These are phyloP conservation scores for Penicillium sp. DNA, from an alignment of 2,329 filamentous ascomycete genomes.

Conservation along the genomic window DNA sequence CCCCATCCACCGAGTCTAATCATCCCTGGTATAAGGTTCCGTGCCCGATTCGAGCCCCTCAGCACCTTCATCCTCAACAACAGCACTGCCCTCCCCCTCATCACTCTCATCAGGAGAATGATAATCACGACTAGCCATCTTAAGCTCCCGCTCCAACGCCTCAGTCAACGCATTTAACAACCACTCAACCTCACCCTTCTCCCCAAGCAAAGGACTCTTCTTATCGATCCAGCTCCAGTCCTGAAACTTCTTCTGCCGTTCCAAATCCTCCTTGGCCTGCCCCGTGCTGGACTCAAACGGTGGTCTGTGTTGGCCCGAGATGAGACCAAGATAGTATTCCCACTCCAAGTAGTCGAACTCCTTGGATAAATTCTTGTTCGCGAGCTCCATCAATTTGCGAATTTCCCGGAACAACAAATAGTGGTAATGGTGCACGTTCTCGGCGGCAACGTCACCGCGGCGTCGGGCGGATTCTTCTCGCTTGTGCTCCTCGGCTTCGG, in stretches of 20 bases:
- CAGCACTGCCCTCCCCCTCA: not conserved
- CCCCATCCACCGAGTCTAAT: conserved; percentile 13
- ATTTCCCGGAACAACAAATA: conserved; percentile 42
- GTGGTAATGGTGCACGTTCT: conserved; percentile 54
- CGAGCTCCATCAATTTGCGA: conserved; percentile 41
- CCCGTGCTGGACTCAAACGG: not conserved
- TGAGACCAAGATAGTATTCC: conserved; percentile 52
- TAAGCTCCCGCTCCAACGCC: conserved; percentile 42
- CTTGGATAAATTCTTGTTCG: conserved; percentile 34
- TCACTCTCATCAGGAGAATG: conserved; percentile 8
- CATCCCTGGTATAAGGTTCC: not conserved
- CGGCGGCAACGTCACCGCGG: conserved; percentile 45
- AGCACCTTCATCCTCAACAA: not conserved
- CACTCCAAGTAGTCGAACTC: conserved; percentile 47
- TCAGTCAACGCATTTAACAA: conserved; percentile 42
- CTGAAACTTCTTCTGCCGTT: not conserved
- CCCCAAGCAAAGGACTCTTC: conserved; percentile 41
- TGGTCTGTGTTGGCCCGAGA: conserved; percentile 41
- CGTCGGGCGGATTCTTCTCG: conserved; percentile 45
- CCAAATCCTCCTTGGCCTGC: conserved; percentile 6
- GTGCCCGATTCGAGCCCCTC: not conserved
- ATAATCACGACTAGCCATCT: conserved; percentile 25
- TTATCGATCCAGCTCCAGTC: conserved; percentile 46
- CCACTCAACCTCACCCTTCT: conserved; percentile 48
- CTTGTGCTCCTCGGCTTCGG: conserved; percentile 45